Base-by-base conservation (phyloP, 129 eudicot genomes). In the Smallanthus sonchifolius region DNA sequence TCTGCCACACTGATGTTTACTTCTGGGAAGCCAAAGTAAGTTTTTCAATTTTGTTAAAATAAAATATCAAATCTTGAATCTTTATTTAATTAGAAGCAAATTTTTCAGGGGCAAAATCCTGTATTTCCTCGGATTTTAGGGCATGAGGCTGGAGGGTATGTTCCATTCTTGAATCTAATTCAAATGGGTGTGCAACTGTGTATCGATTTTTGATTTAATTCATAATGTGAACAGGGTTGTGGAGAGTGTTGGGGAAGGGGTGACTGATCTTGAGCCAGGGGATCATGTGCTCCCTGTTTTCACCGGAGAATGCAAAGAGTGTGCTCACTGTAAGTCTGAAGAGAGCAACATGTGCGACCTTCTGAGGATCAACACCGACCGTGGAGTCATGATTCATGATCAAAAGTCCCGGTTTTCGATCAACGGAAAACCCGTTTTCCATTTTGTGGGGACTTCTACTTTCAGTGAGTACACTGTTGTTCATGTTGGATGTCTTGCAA, bases 141-240 rank as follows among this genome's bases (percentile, higher is more conserved):
- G 9, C 97, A 92, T 38, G 98, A 92, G 42, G 98, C 96, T 39
- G 95, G 92, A 80, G 96, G 98, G 97, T 92, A 87, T 60, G 87
- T 48, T n/a, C 1, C 28, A 4, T 49, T 42, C 15, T 79, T 51
- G 37, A 24, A 70, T 15, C 30, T n/a, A 17, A 0, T n/a, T 73
- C 1, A 14, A 38, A 32, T 28, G 37, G 45, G 44, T 54, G 67
- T 45, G 0, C 45, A 3, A 10, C 7, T 8, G 1, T 62, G 0
- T 24, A 10, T 13, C 10, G 9, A 1, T 20, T 28, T 10, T 40
- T 28, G 39, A 57, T 16, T 42, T 7, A 35, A 4, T 49, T 32
- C 0, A 24, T 44, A 6, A 48, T 24, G 17, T 37, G 51, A 64
- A 2, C 63, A 88, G 96, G 81, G 80, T 92, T 76, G 96, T 89